Percentiles rank a stretch among this genome's conserved stretches.
Evolutionary conservation across 1,284 basidiomycete genomes (phyloP).

Genomic region (Taiwanofungus camphoratus): DNA sequence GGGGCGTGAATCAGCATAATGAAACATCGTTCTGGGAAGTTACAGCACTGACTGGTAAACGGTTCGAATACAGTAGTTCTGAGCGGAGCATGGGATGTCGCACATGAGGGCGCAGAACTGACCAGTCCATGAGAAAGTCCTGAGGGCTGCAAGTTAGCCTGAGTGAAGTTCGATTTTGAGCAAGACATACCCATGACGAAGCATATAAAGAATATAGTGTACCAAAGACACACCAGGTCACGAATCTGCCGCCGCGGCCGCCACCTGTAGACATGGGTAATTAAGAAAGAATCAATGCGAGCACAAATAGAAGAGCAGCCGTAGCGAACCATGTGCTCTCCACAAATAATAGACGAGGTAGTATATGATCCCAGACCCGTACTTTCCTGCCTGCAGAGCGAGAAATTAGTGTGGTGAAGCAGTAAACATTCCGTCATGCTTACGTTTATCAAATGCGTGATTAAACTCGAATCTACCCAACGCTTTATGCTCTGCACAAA

Average conservation of each 20-base stretch:
- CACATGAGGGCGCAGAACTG: constrained; percentile 57
- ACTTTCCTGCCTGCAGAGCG: constrained; percentile 68
- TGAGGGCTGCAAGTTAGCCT: constrained; percentile 24
- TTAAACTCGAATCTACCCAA: constrained; percentile 69
- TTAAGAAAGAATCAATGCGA: not conserved
- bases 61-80: constrained; percentile 67
- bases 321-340: constrained; percentile 54
- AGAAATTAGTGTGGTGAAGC: not conserved
- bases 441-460: constrained; percentile 79
- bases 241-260: constrained; percentile 44
- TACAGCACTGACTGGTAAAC: constrained; percentile 45
- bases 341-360: constrained; percentile 70
- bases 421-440: too few species aligned
- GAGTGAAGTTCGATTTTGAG: not conserved
- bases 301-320: constrained; percentile 3
- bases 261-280: constrained; percentile 22
- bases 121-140: constrained; percentile 84
- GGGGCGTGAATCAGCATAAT: too few species aligned
- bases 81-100: constrained; percentile 64
- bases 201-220: constrained; percentile 68
- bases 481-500: constrained; percentile 84
- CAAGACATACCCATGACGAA: constrained; percentile 62
- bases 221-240: constrained; percentile 60
- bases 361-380: constrained; percentile 58
- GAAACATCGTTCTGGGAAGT: not conserved